These are phyloP conservation scores for Diplodia sapinea DNA, from an alignment of 2,329 filamentous ascomycete genomes.

Conservation along the genomic window DNA sequence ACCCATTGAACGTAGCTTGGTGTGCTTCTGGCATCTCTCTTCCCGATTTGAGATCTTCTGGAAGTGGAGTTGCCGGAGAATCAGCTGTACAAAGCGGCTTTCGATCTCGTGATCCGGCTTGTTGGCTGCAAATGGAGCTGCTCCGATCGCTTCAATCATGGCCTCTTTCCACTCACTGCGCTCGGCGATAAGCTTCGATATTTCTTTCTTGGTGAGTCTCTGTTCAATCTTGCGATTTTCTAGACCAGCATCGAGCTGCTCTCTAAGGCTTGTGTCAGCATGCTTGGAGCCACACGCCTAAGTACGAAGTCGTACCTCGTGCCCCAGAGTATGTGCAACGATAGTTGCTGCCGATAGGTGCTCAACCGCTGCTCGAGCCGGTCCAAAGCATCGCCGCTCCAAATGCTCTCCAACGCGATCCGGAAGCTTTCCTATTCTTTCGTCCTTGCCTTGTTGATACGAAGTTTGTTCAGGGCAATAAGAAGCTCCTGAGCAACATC, in stretches of 20 bases:
- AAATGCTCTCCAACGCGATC: neutral
- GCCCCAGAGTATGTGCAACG: neutral
- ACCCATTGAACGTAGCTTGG: conserved; percentile 31
- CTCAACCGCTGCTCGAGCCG: neutral
- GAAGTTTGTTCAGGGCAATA: neutral
- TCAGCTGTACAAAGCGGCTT: neutral
- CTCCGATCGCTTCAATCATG: neutral
- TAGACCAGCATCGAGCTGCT: neutral
- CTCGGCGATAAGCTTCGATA: neutral
- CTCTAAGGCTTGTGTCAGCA: neutral
- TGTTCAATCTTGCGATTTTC: neutral
- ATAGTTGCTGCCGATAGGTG: neutral
- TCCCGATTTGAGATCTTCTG: conserved; percentile 6
- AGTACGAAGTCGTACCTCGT: neutral
- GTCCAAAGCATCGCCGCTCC: neutral
- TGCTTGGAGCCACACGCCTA: neutral
- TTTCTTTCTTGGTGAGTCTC: neutral
- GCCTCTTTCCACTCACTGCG: neutral
- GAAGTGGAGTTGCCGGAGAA: conserved; percentile 15
- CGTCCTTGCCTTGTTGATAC: neutral
- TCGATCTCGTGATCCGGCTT: neutral
- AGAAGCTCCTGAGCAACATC: neutral
- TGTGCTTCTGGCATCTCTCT: conserved; percentile 25
- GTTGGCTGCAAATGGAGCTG: neutral
- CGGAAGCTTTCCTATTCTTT: neutral